These are phyloP conservation scores for Vitellaria paradoxa DNA, from an alignment of 179 eudicot genomes.

Conservation along the genomic window DNA sequence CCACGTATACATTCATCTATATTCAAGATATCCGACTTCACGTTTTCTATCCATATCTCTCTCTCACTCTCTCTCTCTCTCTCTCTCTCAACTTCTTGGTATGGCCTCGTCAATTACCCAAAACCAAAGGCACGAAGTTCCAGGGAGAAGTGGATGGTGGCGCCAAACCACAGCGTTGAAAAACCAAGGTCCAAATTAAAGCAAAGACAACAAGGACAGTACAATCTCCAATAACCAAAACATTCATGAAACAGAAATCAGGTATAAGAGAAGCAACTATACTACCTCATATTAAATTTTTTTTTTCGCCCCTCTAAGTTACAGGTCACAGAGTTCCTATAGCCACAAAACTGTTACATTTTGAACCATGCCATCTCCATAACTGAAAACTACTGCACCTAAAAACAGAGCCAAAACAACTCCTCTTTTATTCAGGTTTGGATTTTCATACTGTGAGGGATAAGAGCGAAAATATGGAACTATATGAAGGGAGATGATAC, in stretches of 20 bases:
- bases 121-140: too few relatives aligned
- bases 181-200: too few relatives aligned
- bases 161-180: too few relatives aligned
- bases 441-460: not conserved
- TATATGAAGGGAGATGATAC: not conserved
- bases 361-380: not conserved
- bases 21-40: too few relatives aligned
- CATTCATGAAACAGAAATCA: not conserved
- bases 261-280: not conserved
- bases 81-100: too few relatives aligned
- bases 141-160: too few relatives aligned
- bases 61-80: too few relatives aligned
- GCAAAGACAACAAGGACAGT: too few relatives aligned
- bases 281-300: not conserved
- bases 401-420: not conserved
- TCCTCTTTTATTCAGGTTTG: not conserved
- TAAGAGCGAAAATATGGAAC: not conserved
- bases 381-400: slow-evolving; percentile 2
- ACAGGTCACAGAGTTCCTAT: not conserved
- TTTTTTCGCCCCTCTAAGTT: not conserved
- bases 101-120: too few relatives aligned
- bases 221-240: not conserved
- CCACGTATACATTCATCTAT: too few relatives aligned
- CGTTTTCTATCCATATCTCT: too few relatives aligned
- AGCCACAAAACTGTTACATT: slow-evolving; percentile 2